Evolutionary conservation across 2,329 filamentous ascomycete species (phyloP).

Genomic region (Amauroascus verrucosus): DNA sequence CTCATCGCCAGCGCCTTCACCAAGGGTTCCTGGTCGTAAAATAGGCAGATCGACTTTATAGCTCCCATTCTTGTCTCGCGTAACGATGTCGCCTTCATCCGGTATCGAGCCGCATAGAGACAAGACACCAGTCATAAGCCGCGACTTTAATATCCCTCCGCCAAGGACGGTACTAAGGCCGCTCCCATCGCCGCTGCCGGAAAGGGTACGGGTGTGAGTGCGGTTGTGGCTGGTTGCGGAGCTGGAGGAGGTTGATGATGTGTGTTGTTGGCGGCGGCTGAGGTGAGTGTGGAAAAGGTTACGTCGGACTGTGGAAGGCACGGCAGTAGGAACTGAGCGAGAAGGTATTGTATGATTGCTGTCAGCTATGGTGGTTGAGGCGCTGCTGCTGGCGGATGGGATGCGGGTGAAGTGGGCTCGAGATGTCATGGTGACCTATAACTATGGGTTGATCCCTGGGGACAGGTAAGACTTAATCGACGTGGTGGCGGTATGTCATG

Average conservation of each 20-base stretch:
- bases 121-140: slow-evolving; percentile 3
- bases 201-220: neutral
- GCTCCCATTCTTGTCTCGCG: slow-evolving; percentile 40
- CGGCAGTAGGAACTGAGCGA: neutral
- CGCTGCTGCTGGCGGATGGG: slow-evolving; percentile 13
- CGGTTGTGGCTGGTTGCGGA: neutral
- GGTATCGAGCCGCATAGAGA: slow-evolving; percentile 6
- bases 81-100: slow-evolving; percentile 40
- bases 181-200: slow-evolving; percentile 9
- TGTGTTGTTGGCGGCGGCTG: slow-evolving; percentile 3
- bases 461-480: too few species aligned
- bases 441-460: neutral
- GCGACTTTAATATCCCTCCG: slow-evolving; percentile 4
- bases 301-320: slow-evolving; percentile 13
- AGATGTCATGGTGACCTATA: slow-evolving; percentile 7
- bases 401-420: slow-evolving; percentile 13
- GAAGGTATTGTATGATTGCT: slow-evolving; percentile 1
- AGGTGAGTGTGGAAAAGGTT: slow-evolving; percentile 15
- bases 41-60: slow-evolving; percentile 40
- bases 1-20: slow-evolving; percentile 29
- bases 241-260: slow-evolving; percentile 4
- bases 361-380: slow-evolving; percentile 9
- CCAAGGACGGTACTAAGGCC: slow-evolving; percentile 3
- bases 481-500: too few species aligned
- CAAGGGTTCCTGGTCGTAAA: slow-evolving; percentile 27